Evolutionary conservation across 2,329 filamentous ascomycete genomes (phyloP).

Genomic region (Teratosphaeria pseudoeucalypti): DNA sequence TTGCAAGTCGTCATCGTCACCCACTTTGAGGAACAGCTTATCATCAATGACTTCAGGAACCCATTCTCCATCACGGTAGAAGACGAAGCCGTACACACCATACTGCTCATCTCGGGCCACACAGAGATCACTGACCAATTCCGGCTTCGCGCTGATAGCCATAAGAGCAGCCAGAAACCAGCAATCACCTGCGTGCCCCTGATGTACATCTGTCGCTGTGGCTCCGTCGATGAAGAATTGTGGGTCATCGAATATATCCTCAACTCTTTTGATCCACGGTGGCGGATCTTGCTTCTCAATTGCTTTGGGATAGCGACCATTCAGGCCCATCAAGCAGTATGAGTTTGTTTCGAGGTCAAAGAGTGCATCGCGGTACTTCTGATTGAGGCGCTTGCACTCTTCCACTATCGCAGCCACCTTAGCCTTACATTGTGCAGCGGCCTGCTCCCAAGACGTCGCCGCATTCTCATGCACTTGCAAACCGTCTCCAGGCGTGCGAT

Average conservation of each 20-base stretch:
- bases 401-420: slow-evolving; percentile 48
- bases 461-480: slow-evolving; percentile 18
- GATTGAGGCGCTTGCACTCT: slow-evolving; percentile 65
- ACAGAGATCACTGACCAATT: slow-evolving; percentile 60
- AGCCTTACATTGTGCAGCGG: slow-evolving; percentile 55
- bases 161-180: slow-evolving; percentile 77
- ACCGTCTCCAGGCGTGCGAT: slow-evolving; percentile 10
- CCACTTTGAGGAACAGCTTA: slow-evolving; percentile 74
- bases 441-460: slow-evolving; percentile 56
- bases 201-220: slow-evolving; percentile 65
- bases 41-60: slow-evolving; percentile 86
- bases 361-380: slow-evolving; percentile 77
- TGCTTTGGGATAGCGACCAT: slow-evolving; percentile 10
- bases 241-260: slow-evolving; percentile 26
- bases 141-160: slow-evolving; percentile 65
- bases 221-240: slow-evolving; percentile 64
- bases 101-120: slow-evolving; percentile 62
- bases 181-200: slow-evolving; percentile 71
- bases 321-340: slow-evolving; percentile 21
- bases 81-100: slow-evolving; percentile 78
- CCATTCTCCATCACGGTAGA: slow-evolving; percentile 80
- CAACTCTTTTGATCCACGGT: slow-evolving; percentile 23
- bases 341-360: slow-evolving; percentile 70
- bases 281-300: slow-evolving; percentile 17
- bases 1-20: slow-evolving; percentile 65